A percentile compares a stretch with the other conserved stretches of the same genome.
Conservation (phyloP, 306 rosid genomes). For the Pyrus betulifolia region DNA sequence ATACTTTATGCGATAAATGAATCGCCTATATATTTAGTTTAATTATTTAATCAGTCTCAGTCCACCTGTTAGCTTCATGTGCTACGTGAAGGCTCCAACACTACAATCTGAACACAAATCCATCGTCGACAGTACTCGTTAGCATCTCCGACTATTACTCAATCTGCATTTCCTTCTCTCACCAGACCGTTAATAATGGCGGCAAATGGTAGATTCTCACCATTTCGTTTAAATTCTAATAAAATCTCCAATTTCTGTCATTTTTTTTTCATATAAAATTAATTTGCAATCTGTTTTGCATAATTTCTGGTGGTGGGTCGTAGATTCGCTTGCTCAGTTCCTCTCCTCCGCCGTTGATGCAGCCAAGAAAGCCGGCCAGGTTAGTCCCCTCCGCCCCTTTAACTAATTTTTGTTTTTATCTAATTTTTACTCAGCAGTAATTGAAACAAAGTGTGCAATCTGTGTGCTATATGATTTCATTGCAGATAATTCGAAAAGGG, state of each 20-base stretch:
- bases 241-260: background rate
- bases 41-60: background rate
- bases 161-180: background rate
- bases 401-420: background rate
- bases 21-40: background rate
- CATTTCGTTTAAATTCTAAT: background rate
- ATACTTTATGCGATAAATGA: background rate
- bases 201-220: constrained; percentile 27
- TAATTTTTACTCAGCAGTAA: background rate
- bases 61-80: background rate
- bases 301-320: background rate
- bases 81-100: constrained; percentile 18
- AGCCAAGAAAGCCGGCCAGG: constrained; percentile 82
- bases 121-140: constrained; percentile 1
- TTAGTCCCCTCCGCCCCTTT: constrained; percentile 2
- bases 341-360: constrained; percentile 78
- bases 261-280: background rate
- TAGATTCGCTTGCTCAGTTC: constrained; percentile 51
- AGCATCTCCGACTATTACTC: background rate
- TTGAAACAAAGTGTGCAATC: background rate
- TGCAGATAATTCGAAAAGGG: constrained; percentile 63
- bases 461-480: background rate
- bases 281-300: background rate
- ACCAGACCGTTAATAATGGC: constrained; percentile 27
- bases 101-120: background rate